These are phyloP conservation scores for Stephania yunnanensis DNA, from an alignment of 164 flowering plant genomes.

Conservation along the genomic window DNA sequence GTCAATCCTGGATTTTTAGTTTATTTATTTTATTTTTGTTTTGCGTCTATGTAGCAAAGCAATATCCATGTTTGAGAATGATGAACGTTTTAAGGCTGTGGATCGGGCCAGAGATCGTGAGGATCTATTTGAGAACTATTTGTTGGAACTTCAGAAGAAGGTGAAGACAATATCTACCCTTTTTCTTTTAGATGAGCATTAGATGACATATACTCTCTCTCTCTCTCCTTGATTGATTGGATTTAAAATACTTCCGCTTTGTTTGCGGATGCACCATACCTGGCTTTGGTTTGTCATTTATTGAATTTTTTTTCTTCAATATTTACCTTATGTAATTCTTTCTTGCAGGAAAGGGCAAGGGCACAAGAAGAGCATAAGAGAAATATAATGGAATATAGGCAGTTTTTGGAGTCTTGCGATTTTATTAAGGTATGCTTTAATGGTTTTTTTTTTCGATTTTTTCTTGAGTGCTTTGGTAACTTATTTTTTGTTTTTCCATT, in stretches of 20 bases:
- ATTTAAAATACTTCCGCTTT: not conserved
- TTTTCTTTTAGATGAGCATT: not conserved
- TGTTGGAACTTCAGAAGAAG: slow-evolving; percentile 81
- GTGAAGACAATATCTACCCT: slow-evolving; percentile 22
- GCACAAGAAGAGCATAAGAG: slow-evolving; percentile 80
- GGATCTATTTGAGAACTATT: slow-evolving; percentile 74
- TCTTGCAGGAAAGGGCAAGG: slow-evolving; percentile 70
- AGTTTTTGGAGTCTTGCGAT: slow-evolving; percentile 82
- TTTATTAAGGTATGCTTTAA: slow-evolving; percentile 57
- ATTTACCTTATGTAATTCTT: not conserved
- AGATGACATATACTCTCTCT: not conserved
- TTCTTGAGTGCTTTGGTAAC: not conserved
- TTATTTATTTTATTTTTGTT: not conserved
- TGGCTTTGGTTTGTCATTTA: not conserved
- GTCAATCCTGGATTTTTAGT: not conserved
- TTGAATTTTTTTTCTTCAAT: not conserved
- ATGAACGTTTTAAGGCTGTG: slow-evolving; percentile 90
- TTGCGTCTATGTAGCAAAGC: slow-evolving; percentile 57
- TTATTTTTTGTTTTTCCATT: not conserved
- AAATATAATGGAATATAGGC: slow-evolving; percentile 59
- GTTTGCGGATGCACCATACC: not conserved
- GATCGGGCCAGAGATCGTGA: slow-evolving; percentile 85
- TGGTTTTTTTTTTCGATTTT: not conserved
- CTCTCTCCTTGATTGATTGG: not conserved
- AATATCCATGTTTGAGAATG: slow-evolving; percentile 71